Conservation (phyloP, 176 grass and related monocot genomes). For the Zoysia japonica region DNA sequence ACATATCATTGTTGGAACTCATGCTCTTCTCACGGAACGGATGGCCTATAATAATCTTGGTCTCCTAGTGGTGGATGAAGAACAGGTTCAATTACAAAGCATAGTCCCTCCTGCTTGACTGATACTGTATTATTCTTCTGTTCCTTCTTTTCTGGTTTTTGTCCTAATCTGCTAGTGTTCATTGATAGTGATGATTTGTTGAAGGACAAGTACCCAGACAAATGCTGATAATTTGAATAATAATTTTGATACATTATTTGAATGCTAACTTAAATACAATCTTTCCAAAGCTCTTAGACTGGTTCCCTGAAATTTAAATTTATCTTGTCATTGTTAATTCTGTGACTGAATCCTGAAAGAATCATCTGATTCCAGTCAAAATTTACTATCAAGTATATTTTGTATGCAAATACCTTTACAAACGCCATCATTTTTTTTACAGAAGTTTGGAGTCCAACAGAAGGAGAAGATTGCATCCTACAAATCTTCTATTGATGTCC, state of each 20-base stretch:
- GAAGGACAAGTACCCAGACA: neutral
- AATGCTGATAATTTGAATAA: neutral
- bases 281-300: neutral
- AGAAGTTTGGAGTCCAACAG: slow-evolving; percentile 98
- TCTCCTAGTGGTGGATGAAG: slow-evolving; percentile 94
- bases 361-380: neutral
- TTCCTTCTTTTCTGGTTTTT: slow-evolving; percentile 21
- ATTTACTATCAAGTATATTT: neutral
- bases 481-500: slow-evolving; percentile 92
- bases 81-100: slow-evolving; percentile 56
- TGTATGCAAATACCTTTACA: slow-evolving; percentile 25
- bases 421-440: slow-evolving; percentile 29
- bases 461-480: slow-evolving; percentile 96
- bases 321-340: neutral
- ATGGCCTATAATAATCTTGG: slow-evolving; percentile 84
- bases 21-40: slow-evolving; percentile 83
- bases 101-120: neutral
- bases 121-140: slow-evolving; percentile 20
- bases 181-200: slow-evolving; percentile 20
- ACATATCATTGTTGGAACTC: slow-evolving; percentile 89
- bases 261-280: neutral
- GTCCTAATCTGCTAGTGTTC: neutral
- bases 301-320: neutral
- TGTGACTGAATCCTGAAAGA: neutral
- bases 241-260: neutral